Evolutionary conservation across 1,284 basidiomycete genomes (phyloP).

Genomic region (Trichosporon sp.): DNA sequence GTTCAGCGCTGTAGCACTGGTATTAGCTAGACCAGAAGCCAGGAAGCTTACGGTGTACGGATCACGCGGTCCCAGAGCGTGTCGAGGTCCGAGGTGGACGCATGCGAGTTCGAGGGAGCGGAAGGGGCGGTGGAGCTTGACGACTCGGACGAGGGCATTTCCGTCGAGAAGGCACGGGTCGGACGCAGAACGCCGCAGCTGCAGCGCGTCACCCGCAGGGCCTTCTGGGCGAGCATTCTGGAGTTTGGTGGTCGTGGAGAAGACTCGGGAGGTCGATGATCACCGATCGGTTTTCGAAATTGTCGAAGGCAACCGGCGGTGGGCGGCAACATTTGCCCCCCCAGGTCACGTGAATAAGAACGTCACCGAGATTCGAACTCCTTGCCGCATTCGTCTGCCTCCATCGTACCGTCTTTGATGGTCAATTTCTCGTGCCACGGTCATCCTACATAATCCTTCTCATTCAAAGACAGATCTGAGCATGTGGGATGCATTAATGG

Average conservation of each 20-base stretch:
- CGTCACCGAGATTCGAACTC: neutral
- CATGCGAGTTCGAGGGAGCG: neutral
- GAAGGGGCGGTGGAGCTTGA: slow-evolving; percentile 9
- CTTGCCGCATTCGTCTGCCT: neutral
- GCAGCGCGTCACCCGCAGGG: slow-evolving; percentile 9
- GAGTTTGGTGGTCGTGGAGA: neutral
- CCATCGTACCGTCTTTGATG: neutral
- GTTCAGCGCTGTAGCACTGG: slow-evolving; percentile 10
- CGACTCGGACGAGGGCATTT: neutral
- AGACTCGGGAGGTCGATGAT: neutral
- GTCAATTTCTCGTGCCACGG: neutral
- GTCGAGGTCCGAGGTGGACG: neutral
- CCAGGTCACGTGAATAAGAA: neutral
- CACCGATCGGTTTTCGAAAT: slow-evolving; percentile 15
- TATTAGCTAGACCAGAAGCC: neutral
- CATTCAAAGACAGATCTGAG: neutral
- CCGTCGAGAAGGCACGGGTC: neutral
- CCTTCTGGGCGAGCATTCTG: slow-evolving; percentile 8
- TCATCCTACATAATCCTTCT: neutral
- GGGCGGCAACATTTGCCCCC: slow-evolving; percentile 1
- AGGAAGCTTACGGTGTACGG: slow-evolving; percentile 27
- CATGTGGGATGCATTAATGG: neutral
- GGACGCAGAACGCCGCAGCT: slow-evolving; percentile 48
- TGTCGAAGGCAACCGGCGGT: neutral
- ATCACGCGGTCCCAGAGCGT: slow-evolving; percentile 30